phyloP scores from a whole-genome alignment of 805 yeast genomes.

The Barnettozyma wickerhamii region DNA sequence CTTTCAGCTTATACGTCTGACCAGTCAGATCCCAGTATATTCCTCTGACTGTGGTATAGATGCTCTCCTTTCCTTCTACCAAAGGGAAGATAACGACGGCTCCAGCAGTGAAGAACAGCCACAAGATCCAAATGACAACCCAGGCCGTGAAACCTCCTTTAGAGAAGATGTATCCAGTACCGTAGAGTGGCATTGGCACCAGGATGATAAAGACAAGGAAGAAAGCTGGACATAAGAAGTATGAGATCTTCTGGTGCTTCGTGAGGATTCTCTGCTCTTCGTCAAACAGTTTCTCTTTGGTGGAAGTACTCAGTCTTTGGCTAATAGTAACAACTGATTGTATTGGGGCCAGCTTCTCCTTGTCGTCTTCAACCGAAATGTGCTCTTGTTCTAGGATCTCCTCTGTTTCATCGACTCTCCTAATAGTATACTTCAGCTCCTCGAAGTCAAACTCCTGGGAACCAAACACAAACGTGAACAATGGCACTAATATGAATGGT shows the following conservation, averaged over 20 bases:
- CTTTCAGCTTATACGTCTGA: constrained; percentile 63
- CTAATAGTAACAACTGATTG: constrained; percentile 29
- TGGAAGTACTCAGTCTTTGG: constrained; percentile 23
- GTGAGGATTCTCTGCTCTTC: constrained; percentile 49
- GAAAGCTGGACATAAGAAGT: constrained; percentile 53
- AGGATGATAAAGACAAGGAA: constrained; percentile 62
- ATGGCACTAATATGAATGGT: constrained; percentile 65
- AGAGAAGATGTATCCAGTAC: constrained; percentile 69
- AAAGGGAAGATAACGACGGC: constrained; percentile 67
- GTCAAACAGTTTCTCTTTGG: constrained; percentile 27
- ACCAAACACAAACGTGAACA: constrained; percentile 63
- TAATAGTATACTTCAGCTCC: constrained; percentile 47
- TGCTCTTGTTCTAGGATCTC: constrained; percentile 49
- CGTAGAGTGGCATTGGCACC: constrained; percentile 97
- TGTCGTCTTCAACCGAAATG: constrained; percentile 7
- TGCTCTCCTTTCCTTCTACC: constrained; percentile 67
- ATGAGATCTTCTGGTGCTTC: constrained; percentile 58
- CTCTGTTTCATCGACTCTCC: constrained; percentile 67
- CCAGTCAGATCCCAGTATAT: constrained; percentile 84
- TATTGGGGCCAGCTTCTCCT: constrained; percentile 27
- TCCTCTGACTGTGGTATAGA: constrained; percentile 64
- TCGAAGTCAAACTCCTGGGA: constrained; percentile 76
- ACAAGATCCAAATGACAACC: constrained; percentile 76
- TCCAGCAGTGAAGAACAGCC: constrained; percentile 68
- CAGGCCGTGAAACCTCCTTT: constrained; percentile 82